Base-by-base conservation (phyloP, 1,284 basidiomycete genomes). In the Rhodofomes roseus region DNA sequence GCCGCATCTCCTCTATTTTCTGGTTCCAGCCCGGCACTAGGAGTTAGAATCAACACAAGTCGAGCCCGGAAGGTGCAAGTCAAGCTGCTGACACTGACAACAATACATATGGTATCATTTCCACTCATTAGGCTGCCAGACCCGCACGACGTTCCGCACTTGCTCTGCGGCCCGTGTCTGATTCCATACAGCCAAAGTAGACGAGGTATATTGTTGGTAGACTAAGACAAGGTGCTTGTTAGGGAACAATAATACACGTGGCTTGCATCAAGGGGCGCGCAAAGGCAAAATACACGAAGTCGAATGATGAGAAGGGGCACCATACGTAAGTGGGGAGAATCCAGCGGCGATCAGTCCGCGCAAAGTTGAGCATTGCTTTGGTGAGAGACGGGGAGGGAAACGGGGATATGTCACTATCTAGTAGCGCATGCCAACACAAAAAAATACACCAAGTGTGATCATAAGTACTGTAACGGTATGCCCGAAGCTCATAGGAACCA, bases 401-500 rank as follows among this genome's bases (percentile, higher is more conserved):
- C 7, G 31, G 34, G 34, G 31, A 52, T 48, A 48, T 23, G 46
- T 48, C 50, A 34, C 50, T 52, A 52, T 52, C 50, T 52, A 52
- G 50, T 52, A 52, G 50, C 34, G 50, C 50, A 52, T 52, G 50
- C 31, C 14, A 8, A 36, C 29, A 31, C 50, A 52, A 36, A 48
- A n/a, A 16, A 37, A 34, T 52, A 52, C 50, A 52, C 50, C 29
- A 52, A 52, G 14, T 52, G 50, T 52, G 34, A 52, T 52, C 50
- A 52, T 52, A 52, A 52, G 50, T 52, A 52, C 29, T 37, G 50
- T 52, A 52, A 52, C 50, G 34, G 22, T 52, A 52, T 36, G 50
- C 50, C 50, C 16, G 50, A 22, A 37, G 50, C 34, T 52, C 50
- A 52, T 52, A 52, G 50, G 20, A 52, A 52, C 20, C 50, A 52